Evolutionary conservation across 257 asterid species (phyloP).

Genomic region (Galeopsis tetrahit): DNA sequence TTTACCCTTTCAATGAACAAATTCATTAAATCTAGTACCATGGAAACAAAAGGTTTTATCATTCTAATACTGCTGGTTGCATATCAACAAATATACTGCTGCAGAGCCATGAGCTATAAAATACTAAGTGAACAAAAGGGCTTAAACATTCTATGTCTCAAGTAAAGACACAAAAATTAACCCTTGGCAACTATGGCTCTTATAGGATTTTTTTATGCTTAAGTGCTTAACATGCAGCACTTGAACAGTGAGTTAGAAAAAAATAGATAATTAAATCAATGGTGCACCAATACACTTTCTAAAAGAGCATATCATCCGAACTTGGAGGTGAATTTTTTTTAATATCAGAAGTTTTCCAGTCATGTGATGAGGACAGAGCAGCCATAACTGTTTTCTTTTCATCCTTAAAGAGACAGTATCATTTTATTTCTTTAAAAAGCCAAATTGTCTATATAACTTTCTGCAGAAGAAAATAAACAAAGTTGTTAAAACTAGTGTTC

Average conservation of each 20-base stretch:
- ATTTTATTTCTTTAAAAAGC: background rate
- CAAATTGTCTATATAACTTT: background rate
- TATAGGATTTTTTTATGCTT: background rate
- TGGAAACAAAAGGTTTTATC: conserved; percentile 7
- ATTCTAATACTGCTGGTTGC: background rate
- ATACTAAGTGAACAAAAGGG: background rate
- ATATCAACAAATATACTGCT: conserved; percentile 1
- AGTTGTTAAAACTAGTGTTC: background rate
- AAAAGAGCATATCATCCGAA: background rate
- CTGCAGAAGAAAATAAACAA: conserved; percentile 1
- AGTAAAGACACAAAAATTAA: conserved; percentile 12
- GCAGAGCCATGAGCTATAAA: background rate
- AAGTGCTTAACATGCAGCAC: conserved; percentile 6
- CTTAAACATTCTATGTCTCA: background rate
- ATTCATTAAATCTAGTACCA: background rate
- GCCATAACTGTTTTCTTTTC: background rate
- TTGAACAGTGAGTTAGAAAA: background rate
- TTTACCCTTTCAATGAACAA: background rate
- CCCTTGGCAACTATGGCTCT: background rate
- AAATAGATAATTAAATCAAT: conserved; percentile 11
- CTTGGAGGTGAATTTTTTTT: background rate
- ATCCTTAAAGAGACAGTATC: background rate
- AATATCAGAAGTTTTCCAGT: background rate
- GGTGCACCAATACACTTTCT: conserved; percentile 4
- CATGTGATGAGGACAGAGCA: conserved; percentile 3